phyloP scores from a whole-genome alignment of 441 rosid species.

The Flueggea neowawraea region DNA sequence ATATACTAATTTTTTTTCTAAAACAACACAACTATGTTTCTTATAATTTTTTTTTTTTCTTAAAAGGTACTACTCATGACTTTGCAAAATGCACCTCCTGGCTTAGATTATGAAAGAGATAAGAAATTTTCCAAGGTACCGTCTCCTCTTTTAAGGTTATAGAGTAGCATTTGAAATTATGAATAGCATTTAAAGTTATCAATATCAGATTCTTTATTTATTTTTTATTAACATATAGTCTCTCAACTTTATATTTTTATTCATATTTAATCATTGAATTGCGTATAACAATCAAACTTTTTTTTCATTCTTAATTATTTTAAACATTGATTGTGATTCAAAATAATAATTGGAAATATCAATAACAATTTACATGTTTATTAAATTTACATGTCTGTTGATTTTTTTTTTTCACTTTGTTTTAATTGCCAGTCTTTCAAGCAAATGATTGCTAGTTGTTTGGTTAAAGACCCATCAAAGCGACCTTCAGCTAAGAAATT shows the following conservation, averaged over 20 bases:
- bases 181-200: too few species aligned
- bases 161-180: too few species aligned
- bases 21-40: constrained; percentile 11
- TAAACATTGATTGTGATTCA: too few species aligned
- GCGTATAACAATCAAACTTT: too few species aligned
- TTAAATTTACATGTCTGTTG: too few species aligned
- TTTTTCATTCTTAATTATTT: too few species aligned
- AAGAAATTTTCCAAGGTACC: constrained; percentile 90
- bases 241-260: too few species aligned
- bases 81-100: constrained; percentile 98
- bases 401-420: neutral
- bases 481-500: constrained; percentile 87
- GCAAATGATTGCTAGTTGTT: constrained; percentile 99
- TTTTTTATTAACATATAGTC: too few species aligned
- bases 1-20: constrained; percentile 2
- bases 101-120: constrained; percentile 94
- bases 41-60: constrained; percentile 24
- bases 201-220: too few species aligned
- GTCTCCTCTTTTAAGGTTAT: constrained; percentile 8
- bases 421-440: constrained; percentile 68
- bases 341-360: too few species aligned
- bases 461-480: constrained; percentile 97
- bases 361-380: too few species aligned
- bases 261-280: too few species aligned
- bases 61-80: constrained; percentile 98